Base-by-base conservation (phyloP, 148 eudicot genomes). In the Arbutus unedo region DNA sequence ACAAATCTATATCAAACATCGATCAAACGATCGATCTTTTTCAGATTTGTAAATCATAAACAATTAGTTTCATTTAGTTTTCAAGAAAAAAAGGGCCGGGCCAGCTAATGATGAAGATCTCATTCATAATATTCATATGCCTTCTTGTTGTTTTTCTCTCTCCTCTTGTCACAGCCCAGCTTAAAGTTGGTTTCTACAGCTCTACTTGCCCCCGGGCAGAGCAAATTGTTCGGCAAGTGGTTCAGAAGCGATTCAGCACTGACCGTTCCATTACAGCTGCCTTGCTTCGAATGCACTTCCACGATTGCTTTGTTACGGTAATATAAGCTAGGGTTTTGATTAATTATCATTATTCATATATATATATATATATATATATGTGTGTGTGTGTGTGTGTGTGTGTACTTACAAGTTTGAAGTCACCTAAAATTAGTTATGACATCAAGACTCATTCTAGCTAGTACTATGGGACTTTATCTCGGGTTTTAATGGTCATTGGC, bases 271-370 rank as follows among this genome's bases (percentile, higher is more conserved):
- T 74, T 18, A 25, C 86, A 2, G 74, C 86, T 1, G 85, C 86
- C 62, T 67, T 87, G 55, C 82, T 84, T n/a, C 84, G 89, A 3
- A 84, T 87, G 89, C 84, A 78, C 23, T 87, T 87, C 62, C 89
- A 87, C 79, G 89, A 87, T 56, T 87, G 89, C 68, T 84, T 81
- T 67, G 86, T 87, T 31, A 45, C 66, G 77, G 89, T 87, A 87
- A 83, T 53, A 10, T 31, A 31, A 31, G 38, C 38, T 31, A 31
- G 38, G 38, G 38, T 31, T n/a, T n/a, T n/a, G n/a, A n/a, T n/a
- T n/a, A n/a, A n/a, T n/a, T n/a, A n/a, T n/a, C n/a, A n/a, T n/a
- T n/a, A n/a, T n/a, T n/a, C n/a, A n/a, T n/a, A n/a, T n/a, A n/a
- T n/a, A n/a, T n/a, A n/a, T n/a, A n/a, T n/a, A n/a, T n/a, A n/a